phyloP scores from a whole-genome alignment of 2,329 filamentous ascomycete genomes.

The Corinectria fuckeliana region DNA sequence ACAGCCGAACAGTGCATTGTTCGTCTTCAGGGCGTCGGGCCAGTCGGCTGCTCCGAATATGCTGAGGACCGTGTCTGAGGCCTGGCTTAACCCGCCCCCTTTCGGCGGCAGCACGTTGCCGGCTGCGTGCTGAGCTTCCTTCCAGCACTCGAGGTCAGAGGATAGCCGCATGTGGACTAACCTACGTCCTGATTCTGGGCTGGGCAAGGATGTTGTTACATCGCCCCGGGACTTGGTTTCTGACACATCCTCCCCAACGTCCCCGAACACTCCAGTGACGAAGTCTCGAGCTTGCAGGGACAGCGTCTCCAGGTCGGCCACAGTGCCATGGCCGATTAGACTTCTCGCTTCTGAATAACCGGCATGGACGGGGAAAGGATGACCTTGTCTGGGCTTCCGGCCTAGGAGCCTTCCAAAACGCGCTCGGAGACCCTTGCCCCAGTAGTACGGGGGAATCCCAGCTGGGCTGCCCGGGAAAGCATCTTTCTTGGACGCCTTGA shows the following conservation, averaged over 20 bases:
- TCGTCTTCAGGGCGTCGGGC: conserved; percentile 33
- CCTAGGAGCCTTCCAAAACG: conserved; percentile 23
- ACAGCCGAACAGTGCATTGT: conserved; percentile 32
- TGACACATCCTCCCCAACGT: conserved; percentile 24
- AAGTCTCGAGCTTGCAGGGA: conserved; percentile 26
- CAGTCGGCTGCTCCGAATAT: conserved; percentile 27
- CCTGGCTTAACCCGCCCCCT: conserved; percentile 25
- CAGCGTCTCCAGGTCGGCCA: conserved; percentile 21
- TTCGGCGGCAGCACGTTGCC: conserved; percentile 32
- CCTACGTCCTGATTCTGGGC: conserved; percentile 16
- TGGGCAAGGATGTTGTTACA: conserved; percentile 10
- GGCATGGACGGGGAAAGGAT: conserved; percentile 5
- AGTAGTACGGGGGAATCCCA: conserved; percentile 26
- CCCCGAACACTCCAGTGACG: conserved; percentile 28
- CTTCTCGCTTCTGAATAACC: conserved; percentile 32
- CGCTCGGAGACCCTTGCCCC: conserved; percentile 29
- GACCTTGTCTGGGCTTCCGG: not conserved
- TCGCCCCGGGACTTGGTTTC: conserved; percentile 13
- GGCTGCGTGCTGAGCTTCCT: conserved; percentile 23
- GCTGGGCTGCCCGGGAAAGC: conserved; percentile 10
- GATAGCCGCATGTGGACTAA: conserved; percentile 26
- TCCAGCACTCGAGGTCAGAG: conserved; percentile 31
- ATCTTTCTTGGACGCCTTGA: conserved; percentile 13
- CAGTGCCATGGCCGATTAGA: conserved; percentile 25
- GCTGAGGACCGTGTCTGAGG: conserved; percentile 18